Base-by-base conservation (phyloP, 2,329 filamentous ascomycete species). In the Epichloe gansuensis region DNA sequence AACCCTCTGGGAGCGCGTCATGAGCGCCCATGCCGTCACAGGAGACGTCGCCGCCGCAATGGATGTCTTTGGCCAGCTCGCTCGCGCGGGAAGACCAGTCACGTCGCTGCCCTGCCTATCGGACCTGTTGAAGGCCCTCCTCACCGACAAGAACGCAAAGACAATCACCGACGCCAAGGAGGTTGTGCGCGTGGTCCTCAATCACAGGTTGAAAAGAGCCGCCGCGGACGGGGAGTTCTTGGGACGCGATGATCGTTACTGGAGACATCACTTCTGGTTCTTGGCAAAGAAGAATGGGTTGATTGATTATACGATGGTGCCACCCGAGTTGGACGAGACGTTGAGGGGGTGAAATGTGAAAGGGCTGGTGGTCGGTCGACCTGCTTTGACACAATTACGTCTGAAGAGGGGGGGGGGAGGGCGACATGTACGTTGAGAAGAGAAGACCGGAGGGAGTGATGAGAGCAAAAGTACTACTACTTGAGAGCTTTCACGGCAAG, bases 1-100 rank as follows among this genome's bases (percentile, higher is more conserved):
- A 55, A 74, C 82, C 13, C 80, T 89, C 58, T 89, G 82, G 75
- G 84, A 87, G 64, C 76, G 82, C 50, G 72, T 85, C 55, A 76
- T 89, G 56, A 78, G 81, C 61, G 84, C 83, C 1, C 87, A 84
- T 63, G 78, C 83, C 7, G 57, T 66, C 12, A 66, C 70, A 9
- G 76, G 77, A 45, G 73, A 82, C 53, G 66, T 74, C 0, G 63
- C 64, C 36, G 70, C 65, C 35, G 78, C 80, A 2, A 68, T 78
- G 59, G 61, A 61, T 47, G 66, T 79, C 40, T 77, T 79, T 57
- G 64, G 71, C 49, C 66, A 70, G 54, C 66, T 79, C 34, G 62
- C 60, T 17, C 61, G 68, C 51, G 61, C 60, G 5, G 62, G 68
- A 11, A 66, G 72, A 27, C 66, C 68, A 4, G 64, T 67, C 15